Base-by-base conservation (phyloP, 202 grass and related monocot species). In the Elaeis oleifera region DNA sequence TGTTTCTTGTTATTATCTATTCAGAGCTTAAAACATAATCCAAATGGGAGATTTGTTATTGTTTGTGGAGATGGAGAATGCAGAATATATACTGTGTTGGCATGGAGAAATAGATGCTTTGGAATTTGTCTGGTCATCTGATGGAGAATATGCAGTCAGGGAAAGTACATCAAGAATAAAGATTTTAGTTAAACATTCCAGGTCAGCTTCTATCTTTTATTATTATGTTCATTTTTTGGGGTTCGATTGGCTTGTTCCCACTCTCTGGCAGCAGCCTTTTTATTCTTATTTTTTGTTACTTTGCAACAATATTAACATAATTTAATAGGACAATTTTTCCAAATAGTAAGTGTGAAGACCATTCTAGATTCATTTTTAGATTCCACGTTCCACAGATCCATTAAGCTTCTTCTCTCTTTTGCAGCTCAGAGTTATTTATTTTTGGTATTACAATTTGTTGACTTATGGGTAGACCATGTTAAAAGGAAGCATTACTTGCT, bases 21-120 rank as follows among this genome's bases (percentile, higher is more conserved):
- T 84, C 83, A 97, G 92, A 92, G 65, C 71, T 91, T 97, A 70
- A 91, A 89, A 79, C 92, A 97, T 79, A 92, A 97, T 25, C 88
- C 81, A 59, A 97, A 91, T 76, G 92, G 92, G 1, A 83, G 92
- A 68, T 91, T 97, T 72, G 92, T 97, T 67, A 84, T 91, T 52
- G 92, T 97, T 44, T 96, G 92, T 3, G 92, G 92, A 91, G 92
- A 96, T 66, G 87, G 84, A 32, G 92, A 96, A 78, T 89, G 84
- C 69, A 91, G 91, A 76, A 96, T 96, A 70, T 96, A 86, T 73
- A 90, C 91, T 49, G 87, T 83, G 25, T 51, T 87, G 65, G 57
- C 92, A 65, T 96, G 92, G 92, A 89, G 92, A 70, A 96, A 96
- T 20, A 20, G 20, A 20, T 20, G 20, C 20, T 20, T 20, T 20